Percentiles rank a stretch among this genome's conserved stretches.
Conservation (phyloP, 1,139 yeast species). For the Yamadazyma membranifaciens region DNA sequence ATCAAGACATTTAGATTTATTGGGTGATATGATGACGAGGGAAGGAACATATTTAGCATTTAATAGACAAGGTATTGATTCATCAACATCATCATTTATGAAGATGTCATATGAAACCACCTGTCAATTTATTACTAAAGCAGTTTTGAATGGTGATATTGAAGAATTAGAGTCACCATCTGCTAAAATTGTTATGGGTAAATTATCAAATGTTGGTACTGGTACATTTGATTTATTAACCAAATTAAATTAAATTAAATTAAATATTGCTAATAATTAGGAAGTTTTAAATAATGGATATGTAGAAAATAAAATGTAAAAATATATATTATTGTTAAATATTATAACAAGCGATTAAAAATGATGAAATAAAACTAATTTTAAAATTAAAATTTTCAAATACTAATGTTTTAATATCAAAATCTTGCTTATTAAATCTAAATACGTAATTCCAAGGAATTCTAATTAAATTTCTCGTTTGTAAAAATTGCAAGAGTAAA, state of each 20-base stretch:
- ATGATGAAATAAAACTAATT: slow-evolving; percentile 55
- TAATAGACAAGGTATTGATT: slow-evolving; percentile 97
- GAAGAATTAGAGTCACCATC: slow-evolving; percentile 92
- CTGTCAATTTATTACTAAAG: slow-evolving; percentile 94
- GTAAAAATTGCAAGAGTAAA: slow-evolving; percentile 56
- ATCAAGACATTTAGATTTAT: slow-evolving; percentile 89
- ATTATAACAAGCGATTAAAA: slow-evolving; percentile 64
- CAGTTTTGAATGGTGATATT: slow-evolving; percentile 87
- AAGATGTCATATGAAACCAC: slow-evolving; percentile 99
- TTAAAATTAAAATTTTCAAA: slow-evolving; percentile 67
- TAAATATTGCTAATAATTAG: not conserved
- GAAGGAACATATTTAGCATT: slow-evolving; percentile 97
- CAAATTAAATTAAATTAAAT: slow-evolving; percentile 33
- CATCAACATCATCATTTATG: slow-evolving; percentile 93
- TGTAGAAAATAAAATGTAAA: slow-evolving; percentile 1
- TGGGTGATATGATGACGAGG: slow-evolving; percentile 99
- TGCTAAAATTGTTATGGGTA: slow-evolving; percentile 93
- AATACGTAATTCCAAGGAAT: slow-evolving; percentile 49
- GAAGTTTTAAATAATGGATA: no score
- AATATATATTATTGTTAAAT: slow-evolving; percentile 23
- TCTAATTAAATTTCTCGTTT: slow-evolving; percentile 53
- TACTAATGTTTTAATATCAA: slow-evolving; percentile 52
- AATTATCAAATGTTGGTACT: slow-evolving; percentile 89
- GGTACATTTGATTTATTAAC: slow-evolving; percentile 91
- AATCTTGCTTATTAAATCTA: slow-evolving; percentile 42